Conservation (phyloP, 768 basidiomycete species). For the Dendrothele bispora region DNA sequence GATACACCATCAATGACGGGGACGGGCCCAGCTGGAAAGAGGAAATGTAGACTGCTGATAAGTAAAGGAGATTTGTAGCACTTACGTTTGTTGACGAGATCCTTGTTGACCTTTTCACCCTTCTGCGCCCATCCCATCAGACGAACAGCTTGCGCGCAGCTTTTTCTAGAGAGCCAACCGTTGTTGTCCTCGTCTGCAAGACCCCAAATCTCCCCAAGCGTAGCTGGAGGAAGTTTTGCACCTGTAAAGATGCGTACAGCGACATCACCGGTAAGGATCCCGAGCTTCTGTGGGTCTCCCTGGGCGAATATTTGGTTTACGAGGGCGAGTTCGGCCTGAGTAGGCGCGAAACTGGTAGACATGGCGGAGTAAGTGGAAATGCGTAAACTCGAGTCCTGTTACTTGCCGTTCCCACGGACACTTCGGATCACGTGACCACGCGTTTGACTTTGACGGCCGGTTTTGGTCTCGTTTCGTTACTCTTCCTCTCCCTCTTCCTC, state of each 20-base stretch:
- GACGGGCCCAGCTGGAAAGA: constrained; percentile 71
- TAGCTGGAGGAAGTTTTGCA: constrained; percentile 73
- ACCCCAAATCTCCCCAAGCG: constrained; percentile 92
- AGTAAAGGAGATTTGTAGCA: constrained; percentile 11
- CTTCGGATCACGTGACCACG: neutral
- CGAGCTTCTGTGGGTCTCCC: constrained; percentile 77
- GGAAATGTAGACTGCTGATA: constrained; percentile 12
- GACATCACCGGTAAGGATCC: constrained; percentile 86
- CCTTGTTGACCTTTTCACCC: constrained; percentile 65
- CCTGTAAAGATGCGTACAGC: constrained; percentile 86
- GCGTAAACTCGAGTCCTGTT: neutral
- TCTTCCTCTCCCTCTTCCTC: constrained; percentile 17
- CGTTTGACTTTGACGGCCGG: neutral
- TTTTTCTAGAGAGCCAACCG: constrained; percentile 87
- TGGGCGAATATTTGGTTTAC: constrained; percentile 72
- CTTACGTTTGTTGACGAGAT: constrained; percentile 73
- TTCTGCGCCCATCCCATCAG: constrained; percentile 93
- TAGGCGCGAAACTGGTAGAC: constrained; percentile 45
- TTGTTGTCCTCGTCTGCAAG: constrained; percentile 93
- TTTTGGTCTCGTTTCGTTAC: neutral
- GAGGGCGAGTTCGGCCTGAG: constrained; percentile 53
- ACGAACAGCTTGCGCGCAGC: constrained; percentile 84
- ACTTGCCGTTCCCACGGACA: neutral
- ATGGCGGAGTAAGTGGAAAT: constrained; percentile 23
- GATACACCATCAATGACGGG: constrained; percentile 76